Evolutionary conservation across 2,329 filamentous ascomycete genomes (phyloP), one percentile per base, ranked within the genome.

Genomic region (Diplodia corticola): DNA sequence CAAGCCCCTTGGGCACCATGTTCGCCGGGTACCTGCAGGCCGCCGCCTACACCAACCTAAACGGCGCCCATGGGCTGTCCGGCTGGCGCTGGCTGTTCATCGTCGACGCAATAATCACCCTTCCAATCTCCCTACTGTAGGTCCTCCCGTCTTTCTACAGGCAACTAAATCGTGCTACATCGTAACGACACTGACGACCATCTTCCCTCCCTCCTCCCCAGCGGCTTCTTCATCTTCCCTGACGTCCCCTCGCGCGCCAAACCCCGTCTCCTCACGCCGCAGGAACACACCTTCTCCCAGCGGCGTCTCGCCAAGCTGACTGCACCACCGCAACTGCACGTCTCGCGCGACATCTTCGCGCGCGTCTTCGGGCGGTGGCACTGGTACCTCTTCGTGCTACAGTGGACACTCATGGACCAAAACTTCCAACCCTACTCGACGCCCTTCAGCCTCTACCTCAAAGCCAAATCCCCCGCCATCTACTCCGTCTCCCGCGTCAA

Each of bases 381-480:
- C 67, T 79, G 74, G 69, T 80, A 80, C 64, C 20, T 68, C 5
- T 68, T 68, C 30, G 68, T 69, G 5, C 69, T 75, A 3, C 74
- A 79, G 40, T 80, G 78, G 78, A 7, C 69, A 30, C 63, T 80
- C 57, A 71, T 79, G 67, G 76, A 80, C 63, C 75, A 79, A 66
- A 80, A 78, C 65, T 74, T 77, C 46, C 70, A 74, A 17, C 73
- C 75, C 10, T 70, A 72, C 15, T 73, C 73, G 0, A 71, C 75
- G n/a, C 77, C 78, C 0, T 81, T 80, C 66, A 77, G 74, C 9
- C 70, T 81, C 2, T 81, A 80, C 66, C 74, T 81, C 49, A 79
- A 78, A 68, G 78, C 76, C 69, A 68, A 69, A n/a, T 67, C 65
- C 13, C 33, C 54, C 5, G 15, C 63, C 6, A 65, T 66, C 37